Evolutionary conservation across 164 flowering plant genomes (phyloP), one percentile per base, ranked within the genome.

Genomic region (Vitis rupestris): DNA sequence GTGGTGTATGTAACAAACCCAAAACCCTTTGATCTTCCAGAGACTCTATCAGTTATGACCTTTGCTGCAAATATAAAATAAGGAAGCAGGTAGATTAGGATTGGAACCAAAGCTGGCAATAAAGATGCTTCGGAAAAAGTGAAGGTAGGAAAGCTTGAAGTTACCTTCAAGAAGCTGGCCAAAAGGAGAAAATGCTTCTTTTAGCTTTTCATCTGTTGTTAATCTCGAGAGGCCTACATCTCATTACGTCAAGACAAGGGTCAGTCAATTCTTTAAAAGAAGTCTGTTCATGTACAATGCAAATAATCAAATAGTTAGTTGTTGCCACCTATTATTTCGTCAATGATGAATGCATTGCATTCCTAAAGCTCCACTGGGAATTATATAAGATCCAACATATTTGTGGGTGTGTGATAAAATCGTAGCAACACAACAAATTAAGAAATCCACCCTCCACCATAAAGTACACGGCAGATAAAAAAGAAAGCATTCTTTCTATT

Each of bases 21-120:
- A 76, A 90, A 94, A 16, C 99, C 98, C 79, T 86, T 94, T 44
- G 99, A 91, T 78, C 87, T 84, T 75, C 93, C 92, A 17, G 94
- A 72, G 15, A 17, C 82, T 64, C 87, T 84, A 74, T 94, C 99
- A 0, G 76, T 72, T 8, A 88, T 67, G 8, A 92, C 89, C 64
- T 82, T 91, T 12, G 91, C 99, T 94, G 91, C 76, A 79, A 51
- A 10, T 48, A 56, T 63, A 64, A 10, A 52, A 56, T 63, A 66
- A 29, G 5, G 56, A 14, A 61, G 17, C 61, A 63, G 66, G 58
- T 62, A 55, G 53, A 64, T 64, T 29, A 14, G 50, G 11, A 54
- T 19, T 13, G 1, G 8, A 50, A 15, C 27, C 59, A 29, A 59
- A 29, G 17, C 10, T 16, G 10, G 14, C 8, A 49, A 50, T 9